A percentile compares a stretch with the other conserved stretches of the same genome.
These are phyloP conservation scores for Lepidium africanum DNA, from an alignment of 345 rosid genomes.

Conservation along the genomic window DNA sequence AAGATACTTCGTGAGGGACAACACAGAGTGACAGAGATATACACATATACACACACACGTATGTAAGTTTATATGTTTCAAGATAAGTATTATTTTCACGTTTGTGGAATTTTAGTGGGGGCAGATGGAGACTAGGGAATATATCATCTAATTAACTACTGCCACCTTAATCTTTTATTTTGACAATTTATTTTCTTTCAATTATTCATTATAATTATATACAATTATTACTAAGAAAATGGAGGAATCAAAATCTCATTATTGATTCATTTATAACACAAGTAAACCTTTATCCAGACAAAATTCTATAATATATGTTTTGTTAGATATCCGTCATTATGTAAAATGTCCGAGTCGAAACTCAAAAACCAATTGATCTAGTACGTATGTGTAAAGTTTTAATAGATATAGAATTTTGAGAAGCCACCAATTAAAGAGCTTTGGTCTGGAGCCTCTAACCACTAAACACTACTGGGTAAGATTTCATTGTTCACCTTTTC, in stretches of 20 bases:
- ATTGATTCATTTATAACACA: no score
- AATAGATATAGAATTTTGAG: no score
- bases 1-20: slow-evolving; percentile 15
- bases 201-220: neutral
- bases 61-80: neutral
- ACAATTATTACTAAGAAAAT: neutral
- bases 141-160: slow-evolving; percentile 19
- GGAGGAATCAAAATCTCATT: neutral
- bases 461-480: neutral
- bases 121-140: slow-evolving; percentile 20
- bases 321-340: no score
- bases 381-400: no score
- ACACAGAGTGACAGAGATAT: slow-evolving; percentile 13
- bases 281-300: no score
- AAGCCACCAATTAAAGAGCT: no score
- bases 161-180: slow-evolving; percentile 24
- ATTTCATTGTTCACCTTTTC: neutral
- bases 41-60: neutral
- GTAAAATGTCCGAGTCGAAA: no score
- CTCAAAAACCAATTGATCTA: no score
- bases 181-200: neutral
- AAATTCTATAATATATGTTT: no score
- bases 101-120: slow-evolving; percentile 18
- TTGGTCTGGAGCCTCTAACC: no score
- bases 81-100: neutral